A percentile compares a stretch with the other conserved stretches of the same genome.
phyloP scores from a whole-genome alignment of 768 basidiomycete species.

The Xerocomellus chrysenteron region DNA sequence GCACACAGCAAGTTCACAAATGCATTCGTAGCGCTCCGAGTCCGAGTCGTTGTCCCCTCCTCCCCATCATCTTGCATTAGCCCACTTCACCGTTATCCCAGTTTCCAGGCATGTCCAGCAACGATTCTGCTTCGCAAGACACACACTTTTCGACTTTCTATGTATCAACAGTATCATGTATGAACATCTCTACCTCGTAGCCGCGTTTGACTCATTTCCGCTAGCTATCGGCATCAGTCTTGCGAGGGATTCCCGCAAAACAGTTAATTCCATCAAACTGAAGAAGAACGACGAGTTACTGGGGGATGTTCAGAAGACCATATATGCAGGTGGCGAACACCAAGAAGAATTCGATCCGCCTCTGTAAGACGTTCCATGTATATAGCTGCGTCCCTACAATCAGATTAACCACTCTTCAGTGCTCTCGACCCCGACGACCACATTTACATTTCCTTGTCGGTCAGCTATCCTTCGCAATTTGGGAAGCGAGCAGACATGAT shows the following conservation, averaged over 20 bases:
- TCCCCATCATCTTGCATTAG: not conserved
- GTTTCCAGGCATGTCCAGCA: constrained; percentile 1
- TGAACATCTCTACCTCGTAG: not conserved
- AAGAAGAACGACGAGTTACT: not conserved
- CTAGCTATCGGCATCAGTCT: constrained; percentile 4
- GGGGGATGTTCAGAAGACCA: not conserved
- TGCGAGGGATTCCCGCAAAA: constrained; percentile 5
- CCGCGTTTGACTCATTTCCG: not conserved
- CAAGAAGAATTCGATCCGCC: not conserved
- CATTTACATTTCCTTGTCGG: not conserved
- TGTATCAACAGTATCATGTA: constrained; percentile 2
- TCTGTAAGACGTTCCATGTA: constrained; percentile 3
- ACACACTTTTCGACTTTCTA: not conserved
- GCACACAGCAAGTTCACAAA: not conserved
- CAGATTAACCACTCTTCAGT: not conserved
- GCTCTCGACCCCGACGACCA: not conserved
- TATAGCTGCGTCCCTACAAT: not conserved
- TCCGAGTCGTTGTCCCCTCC: not conserved
- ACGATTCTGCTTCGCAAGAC: not conserved
- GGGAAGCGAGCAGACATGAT: not conserved
- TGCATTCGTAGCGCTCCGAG: no score
- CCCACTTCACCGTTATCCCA: not conserved
- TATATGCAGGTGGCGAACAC: not conserved
- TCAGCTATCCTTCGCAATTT: not conserved
- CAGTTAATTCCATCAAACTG: constrained; percentile 2